phyloP scores from a whole-genome alignment of 495 filamentous ascomycete genomes.

The Staphylotrichum longicolle region DNA sequence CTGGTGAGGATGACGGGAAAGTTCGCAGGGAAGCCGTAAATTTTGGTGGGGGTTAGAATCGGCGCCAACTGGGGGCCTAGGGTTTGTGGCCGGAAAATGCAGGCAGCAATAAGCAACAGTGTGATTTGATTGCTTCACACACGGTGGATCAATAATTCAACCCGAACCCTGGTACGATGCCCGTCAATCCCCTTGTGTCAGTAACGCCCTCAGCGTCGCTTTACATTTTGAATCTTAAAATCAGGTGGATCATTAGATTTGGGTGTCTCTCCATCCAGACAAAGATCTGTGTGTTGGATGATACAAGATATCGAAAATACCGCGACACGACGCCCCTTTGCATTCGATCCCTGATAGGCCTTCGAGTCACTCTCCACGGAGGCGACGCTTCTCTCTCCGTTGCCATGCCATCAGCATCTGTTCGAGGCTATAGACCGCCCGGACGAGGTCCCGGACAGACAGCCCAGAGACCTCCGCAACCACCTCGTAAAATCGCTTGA shows the following conservation, averaged over 20 bases:
- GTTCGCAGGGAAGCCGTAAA: conserved; percentile 27
- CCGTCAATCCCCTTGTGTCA: no score
- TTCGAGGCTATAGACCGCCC: conserved; percentile 29
- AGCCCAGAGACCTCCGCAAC: conserved; percentile 27
- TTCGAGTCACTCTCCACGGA: not conserved
- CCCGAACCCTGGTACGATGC: conserved; percentile 9
- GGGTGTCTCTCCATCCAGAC: not conserved
- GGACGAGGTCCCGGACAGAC: conserved; percentile 25
- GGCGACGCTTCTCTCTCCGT: conserved; percentile 20
- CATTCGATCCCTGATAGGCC: no score
- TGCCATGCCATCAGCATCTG: conserved; percentile 23
- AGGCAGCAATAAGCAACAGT: not conserved
- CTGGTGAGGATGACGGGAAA: conserved; percentile 34
- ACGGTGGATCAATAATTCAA: not conserved
- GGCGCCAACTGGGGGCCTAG: conserved; percentile 19
- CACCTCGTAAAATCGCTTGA: conserved; percentile 31
- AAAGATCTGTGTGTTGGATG: not conserved
- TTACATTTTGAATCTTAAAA: no score
- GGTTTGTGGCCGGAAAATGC: conserved; percentile 22
- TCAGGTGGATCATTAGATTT: not conserved
- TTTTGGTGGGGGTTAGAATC: conserved; percentile 38
- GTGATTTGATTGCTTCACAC: not conserved
- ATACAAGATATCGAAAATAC: not conserved
- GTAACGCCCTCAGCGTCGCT: no score
- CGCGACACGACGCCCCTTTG: not conserved